Base-by-base conservation (phyloP, 2,329 filamentous ascomycete genomes). In the Trichoderma sp. region DNA sequence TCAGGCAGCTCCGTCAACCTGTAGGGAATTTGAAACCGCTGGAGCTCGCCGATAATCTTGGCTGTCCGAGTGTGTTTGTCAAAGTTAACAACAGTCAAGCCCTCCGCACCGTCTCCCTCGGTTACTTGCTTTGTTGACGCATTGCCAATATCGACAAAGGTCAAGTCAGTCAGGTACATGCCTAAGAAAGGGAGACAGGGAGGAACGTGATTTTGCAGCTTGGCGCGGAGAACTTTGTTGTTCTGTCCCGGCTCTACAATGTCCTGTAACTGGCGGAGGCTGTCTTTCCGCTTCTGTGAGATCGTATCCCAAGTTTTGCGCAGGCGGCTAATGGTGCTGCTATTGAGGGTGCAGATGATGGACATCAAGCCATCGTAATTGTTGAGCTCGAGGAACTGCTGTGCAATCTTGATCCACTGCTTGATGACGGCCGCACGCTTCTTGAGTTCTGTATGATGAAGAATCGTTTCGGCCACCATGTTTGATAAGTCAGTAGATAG, bases 301-400 rank as follows among this genome's bases (percentile, higher is more conserved):
- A 99, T 90, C 14, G 91, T 81, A 70, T 98, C 96, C 96, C 96
- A 99, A 0, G 96, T 99, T 78, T 91, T 92, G 79, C 92, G 93
- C 9, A 99, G 85, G 24, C 96, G 93, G 70, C 90, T 90, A 76
- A 99, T 95, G 77, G 94, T 95, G 18, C 95, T 97, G 71, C 93
- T 95, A 82, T 97, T 97, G 63, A 99, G 83, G 11, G 93, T 95
- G 84, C 95, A 98, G 77, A 97, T 94, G 76, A 99, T 97, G 8
- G 96, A 94, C 94, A 98, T 98, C 12, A 99, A 84, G 0, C 94
- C 93, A 79, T 99, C 95, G 77, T 98, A 99, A 83, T 99, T 99
- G 83, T 96, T 92, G 30, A 98, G 87, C 78, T 96, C 93, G 6
- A 97, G 85, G 75, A 94, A 97, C 77, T 93, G 93, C 76, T 92